A percentile compares a stretch with the other conserved stretches of the same genome.
Evolutionary conservation across 2,329 filamentous ascomycete genomes (phyloP).

Genomic region (Monilinia polystroma): DNA sequence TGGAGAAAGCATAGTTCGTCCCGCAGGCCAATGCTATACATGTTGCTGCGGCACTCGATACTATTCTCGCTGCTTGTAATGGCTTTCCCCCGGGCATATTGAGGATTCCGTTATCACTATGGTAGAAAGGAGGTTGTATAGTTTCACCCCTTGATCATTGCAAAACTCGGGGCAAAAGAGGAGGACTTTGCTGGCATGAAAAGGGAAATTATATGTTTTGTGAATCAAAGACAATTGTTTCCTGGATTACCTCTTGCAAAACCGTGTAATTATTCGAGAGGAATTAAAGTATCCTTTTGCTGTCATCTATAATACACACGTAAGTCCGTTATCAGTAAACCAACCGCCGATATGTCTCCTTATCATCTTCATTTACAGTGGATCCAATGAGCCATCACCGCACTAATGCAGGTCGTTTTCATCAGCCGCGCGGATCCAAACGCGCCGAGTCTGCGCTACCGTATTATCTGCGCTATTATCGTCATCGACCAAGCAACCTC

Average conservation of each 20-base stretch:
- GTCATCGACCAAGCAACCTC: background rate
- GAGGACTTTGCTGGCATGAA: background rate
- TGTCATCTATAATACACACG: slow-evolving; percentile 18
- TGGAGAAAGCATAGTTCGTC: slow-evolving; percentile 97
- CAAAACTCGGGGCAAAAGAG: slow-evolving; percentile 4
- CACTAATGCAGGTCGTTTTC: slow-evolving; percentile 18
- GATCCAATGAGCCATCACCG: slow-evolving; percentile 7
- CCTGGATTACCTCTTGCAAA: background rate
- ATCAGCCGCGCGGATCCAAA: slow-evolving; percentile 27
- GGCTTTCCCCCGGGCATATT: slow-evolving; percentile 48
- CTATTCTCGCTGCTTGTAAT: slow-evolving; percentile 64
- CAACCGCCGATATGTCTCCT: background rate
- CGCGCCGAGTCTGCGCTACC: background rate
- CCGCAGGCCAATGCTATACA: slow-evolving; percentile 84
- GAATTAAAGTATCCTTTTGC: slow-evolving; percentile 21
- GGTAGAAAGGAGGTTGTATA: slow-evolving; percentile 3
- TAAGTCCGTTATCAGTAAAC: slow-evolving; percentile 16
- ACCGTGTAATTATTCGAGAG: slow-evolving; percentile 22
- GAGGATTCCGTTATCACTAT: slow-evolving; percentile 17
- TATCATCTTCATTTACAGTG: slow-evolving; percentile 19
- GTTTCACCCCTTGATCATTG: slow-evolving; percentile 30
- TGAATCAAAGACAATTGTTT: slow-evolving; percentile 2
- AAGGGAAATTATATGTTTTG: slow-evolving; percentile 3
- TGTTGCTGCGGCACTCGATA: slow-evolving; percentile 84
- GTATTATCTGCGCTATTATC: background rate